Base-by-base conservation (phyloP, 2,329 filamentous ascomycete species). In the Westerdykella sp. region DNA sequence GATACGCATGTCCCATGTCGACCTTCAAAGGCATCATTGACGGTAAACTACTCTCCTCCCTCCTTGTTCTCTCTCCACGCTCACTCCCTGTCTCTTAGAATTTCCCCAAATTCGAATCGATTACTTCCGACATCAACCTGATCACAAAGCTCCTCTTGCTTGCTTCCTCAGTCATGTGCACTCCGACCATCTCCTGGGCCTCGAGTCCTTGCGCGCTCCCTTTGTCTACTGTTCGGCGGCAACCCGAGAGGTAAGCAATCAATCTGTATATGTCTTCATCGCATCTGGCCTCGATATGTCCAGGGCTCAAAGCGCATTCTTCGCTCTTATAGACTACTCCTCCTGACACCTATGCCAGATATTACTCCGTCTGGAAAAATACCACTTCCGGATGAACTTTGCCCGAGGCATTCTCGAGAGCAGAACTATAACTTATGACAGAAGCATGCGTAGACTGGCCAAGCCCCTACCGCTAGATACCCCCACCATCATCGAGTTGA, bases 141-240 rank as follows among this genome's bases (percentile, higher is more conserved):
- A 71, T 5, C 67, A 67, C 13, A 75, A 68, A 13, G 76, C 84
- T 4, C 85, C 88, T 0, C 68, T 93, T 43, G 89, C 86, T 13
- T 93, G 85, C 63, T 95, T 97, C 60, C 74, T 97, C 21, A 94
- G 86, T 65, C 91, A 97, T 76, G 81, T 94, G 2, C 91, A 96
- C 62, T 94, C 85, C 50, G 90, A 96, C 56, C 91, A 96, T 66
- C 76, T 96, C 1, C 76, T 77, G 30, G 90, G 91, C 0, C 75
- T 96, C 1, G 88, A 95, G 54, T 79, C 75, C 11, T 75, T 90
- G 42, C 78, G 81, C 37, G 80, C 85, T 22, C 85, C 87, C 0
- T 95, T 95, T 57, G 80, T 97, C 15, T 96, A 95, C 66, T 96
- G 89, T 69, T 95, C 90, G 1, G 76, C 84, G 0, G 85, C 87